These are phyloP conservation scores for Boletus patriciae DNA, from an alignment of 768 basidiomycete species.

Conservation along the genomic window DNA sequence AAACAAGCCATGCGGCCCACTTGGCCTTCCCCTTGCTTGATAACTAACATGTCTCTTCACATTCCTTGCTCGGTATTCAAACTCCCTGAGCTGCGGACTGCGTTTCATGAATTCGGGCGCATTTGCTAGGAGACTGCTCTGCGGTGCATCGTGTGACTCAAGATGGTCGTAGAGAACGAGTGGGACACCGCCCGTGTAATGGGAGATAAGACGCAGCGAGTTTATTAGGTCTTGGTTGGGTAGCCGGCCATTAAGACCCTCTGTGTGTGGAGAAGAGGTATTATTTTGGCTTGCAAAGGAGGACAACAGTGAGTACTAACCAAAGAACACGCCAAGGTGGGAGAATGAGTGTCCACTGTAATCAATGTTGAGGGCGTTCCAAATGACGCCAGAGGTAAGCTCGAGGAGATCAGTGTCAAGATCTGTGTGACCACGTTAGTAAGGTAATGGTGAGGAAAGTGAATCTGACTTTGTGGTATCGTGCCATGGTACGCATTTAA, in stretches of 20 bases:
- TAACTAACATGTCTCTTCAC: slow-evolving; percentile 68
- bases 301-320: slow-evolving; percentile 43
- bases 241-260: slow-evolving; percentile 91
- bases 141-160: slow-evolving; percentile 45
- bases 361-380: slow-evolving; percentile 93
- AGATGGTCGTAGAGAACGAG: slow-evolving; percentile 80
- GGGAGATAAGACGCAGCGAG: slow-evolving; percentile 70
- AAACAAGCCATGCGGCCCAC: slow-evolving; percentile 87
- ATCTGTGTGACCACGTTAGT: slow-evolving; percentile 42
- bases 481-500: slow-evolving; percentile 77
- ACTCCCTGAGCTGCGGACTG: slow-evolving; percentile 46
- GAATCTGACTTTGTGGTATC: slow-evolving; percentile 60
- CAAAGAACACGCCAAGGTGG: slow-evolving; percentile 92
- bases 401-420: slow-evolving; percentile 61
- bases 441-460: not conserved
- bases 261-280: slow-evolving; percentile 40
- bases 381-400: slow-evolving; percentile 82
- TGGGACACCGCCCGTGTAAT: slow-evolving; percentile 72
- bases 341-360: slow-evolving; percentile 97
- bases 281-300: slow-evolving; percentile 4
- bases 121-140: slow-evolving; percentile 41
- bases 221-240: slow-evolving; percentile 97
- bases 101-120: slow-evolving; percentile 46
- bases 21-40: slow-evolving; percentile 76
- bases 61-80: slow-evolving; percentile 62